phyloP scores from a whole-genome alignment of 768 basidiomycete genomes.

The Basidioascus undulatus region DNA sequence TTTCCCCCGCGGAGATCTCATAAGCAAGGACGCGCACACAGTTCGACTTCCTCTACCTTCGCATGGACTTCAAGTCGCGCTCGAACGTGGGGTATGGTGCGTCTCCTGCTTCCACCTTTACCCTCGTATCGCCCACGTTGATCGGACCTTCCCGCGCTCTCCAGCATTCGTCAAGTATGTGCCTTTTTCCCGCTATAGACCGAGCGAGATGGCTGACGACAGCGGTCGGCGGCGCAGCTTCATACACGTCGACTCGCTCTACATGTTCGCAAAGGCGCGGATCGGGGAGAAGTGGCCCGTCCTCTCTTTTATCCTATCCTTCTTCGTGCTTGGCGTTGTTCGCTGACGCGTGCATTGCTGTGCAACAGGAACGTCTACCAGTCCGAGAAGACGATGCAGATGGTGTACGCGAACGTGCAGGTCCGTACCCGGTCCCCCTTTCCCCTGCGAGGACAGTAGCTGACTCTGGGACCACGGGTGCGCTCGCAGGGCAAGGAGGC shows the following conservation, averaged over 20 bases:
- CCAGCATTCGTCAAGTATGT: constrained; percentile 83
- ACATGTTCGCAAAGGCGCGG: constrained; percentile 44
- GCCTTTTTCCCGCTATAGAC: too few relatives aligned
- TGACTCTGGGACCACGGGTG: neutral
- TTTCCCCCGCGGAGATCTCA: too few relatives aligned
- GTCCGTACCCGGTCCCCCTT: constrained; percentile 24
- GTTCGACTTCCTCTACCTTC: constrained; percentile 70
- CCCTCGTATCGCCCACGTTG: neutral
- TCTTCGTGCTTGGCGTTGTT: neutral
- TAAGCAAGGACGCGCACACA: too few relatives aligned
- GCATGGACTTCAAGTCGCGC: constrained; percentile 14
- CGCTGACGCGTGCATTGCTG: constrained; percentile 1
- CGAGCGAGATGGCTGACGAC: too few relatives aligned
- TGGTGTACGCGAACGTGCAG: constrained; percentile 70
- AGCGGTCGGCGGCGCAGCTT: too few relatives aligned
- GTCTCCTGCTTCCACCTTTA: constrained; percentile 1
- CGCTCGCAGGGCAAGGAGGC: constrained; percentile 55
- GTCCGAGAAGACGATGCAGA: constrained; percentile 69
- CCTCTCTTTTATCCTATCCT: neutral
- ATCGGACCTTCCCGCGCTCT: constrained; percentile 35
- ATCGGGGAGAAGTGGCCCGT: constrained; percentile 60
- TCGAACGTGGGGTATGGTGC: constrained; percentile 18
- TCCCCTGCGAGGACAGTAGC: neutral
- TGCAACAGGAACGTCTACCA: constrained; percentile 61
- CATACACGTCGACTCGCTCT: constrained; percentile 47